These are phyloP conservation scores for Dioszegia hungarica DNA, from an alignment of 768 basidiomycete genomes.

Conservation along the genomic window DNA sequence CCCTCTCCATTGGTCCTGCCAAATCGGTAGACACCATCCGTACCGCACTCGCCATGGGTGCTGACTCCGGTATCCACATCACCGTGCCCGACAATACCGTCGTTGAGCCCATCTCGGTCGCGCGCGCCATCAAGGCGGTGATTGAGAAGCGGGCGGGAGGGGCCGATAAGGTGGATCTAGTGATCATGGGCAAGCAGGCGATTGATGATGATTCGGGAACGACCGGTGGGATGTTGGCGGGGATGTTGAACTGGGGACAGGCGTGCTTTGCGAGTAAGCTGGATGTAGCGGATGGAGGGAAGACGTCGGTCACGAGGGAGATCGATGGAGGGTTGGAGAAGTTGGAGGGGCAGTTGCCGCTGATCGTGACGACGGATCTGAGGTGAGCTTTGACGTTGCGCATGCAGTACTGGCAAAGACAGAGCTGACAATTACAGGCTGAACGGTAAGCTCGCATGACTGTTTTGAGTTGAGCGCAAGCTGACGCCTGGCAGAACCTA, in stretches of 20 bases:
- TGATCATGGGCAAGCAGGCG: constrained; percentile 95
- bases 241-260: constrained; percentile 84
- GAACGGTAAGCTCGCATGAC: constrained; percentile 57
- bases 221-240: constrained; percentile 96
- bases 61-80: constrained; percentile 86
- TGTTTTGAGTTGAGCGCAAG: not conserved
- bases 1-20: constrained; percentile 87
- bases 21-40: constrained; percentile 86
- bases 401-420: not conserved
- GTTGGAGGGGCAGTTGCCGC: constrained; percentile 69
- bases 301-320: constrained; percentile 73
- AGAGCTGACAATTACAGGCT: constrained; percentile 53
- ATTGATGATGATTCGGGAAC: constrained; percentile 95
- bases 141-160: constrained; percentile 57
- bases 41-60: constrained; percentile 96
- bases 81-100: constrained; percentile 69
- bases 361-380: constrained; percentile 87
- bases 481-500: constrained; percentile 62
- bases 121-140: constrained; percentile 72
- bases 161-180: constrained; percentile 65
- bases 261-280: constrained; percentile 88
- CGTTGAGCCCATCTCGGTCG: constrained; percentile 83
- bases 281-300: constrained; percentile 64
- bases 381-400: constrained; percentile 57
- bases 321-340: constrained; percentile 92